Conservation (phyloP, 305 asterid species). For the Caryopteris hybrid region DNA sequence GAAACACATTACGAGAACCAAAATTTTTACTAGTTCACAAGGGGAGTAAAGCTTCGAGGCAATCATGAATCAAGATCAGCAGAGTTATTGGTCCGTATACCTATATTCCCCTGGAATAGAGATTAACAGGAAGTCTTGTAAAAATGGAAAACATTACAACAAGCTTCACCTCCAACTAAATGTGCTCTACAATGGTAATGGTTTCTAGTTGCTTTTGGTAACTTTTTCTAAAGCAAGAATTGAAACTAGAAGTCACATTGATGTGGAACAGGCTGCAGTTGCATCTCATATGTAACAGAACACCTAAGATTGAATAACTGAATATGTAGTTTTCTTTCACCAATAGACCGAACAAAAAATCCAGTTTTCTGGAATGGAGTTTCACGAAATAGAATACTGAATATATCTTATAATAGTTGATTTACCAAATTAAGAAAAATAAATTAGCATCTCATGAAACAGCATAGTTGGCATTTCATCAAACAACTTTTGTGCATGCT, state of each 20-base stretch:
- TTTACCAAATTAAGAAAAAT: background rate
- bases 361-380: too few relatives aligned
- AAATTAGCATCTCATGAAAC: background rate
- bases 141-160: too few relatives aligned
- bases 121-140: too few relatives aligned
- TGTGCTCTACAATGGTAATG: too few relatives aligned
- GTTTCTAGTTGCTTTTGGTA: background rate
- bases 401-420: background rate
- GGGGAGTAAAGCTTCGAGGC: too few relatives aligned
- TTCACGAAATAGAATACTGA: background rate
- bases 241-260: background rate
- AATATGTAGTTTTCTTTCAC: background rate
- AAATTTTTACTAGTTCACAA: too few relatives aligned
- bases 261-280: background rate
- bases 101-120: too few relatives aligned
- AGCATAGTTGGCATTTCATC: background rate
- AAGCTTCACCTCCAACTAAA: too few relatives aligned
- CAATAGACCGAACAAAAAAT: background rate
- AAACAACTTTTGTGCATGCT: background rate
- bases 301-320: background rate
- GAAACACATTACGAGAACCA: background rate
- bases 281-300: background rate
- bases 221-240: background rate
- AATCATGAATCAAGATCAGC: too few relatives aligned
- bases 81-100: too few relatives aligned